These are phyloP conservation scores for Rutstroemia sp. DNA, from an alignment of 2,329 filamentous ascomycete species.

Conservation along the genomic window DNA sequence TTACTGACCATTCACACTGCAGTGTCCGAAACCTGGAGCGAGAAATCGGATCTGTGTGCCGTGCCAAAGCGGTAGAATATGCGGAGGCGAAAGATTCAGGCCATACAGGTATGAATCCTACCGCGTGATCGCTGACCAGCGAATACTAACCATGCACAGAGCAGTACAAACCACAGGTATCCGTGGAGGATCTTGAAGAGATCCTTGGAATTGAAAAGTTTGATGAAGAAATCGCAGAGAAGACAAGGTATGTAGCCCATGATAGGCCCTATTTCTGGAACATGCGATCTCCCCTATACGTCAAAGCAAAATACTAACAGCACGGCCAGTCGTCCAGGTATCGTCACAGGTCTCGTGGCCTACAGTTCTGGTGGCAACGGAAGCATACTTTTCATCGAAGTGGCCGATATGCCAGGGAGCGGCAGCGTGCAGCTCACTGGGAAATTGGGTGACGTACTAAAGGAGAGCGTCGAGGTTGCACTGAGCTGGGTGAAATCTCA, in stretches of 20 bases:
- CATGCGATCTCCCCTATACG: conserved; percentile 12
- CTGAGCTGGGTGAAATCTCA: conserved; percentile 96
- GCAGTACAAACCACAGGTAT: conserved; percentile 67
- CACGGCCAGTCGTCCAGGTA: conserved; percentile 61
- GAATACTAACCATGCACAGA: conserved; percentile 30
- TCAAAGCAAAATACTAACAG: conserved; percentile 13
- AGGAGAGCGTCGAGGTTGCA: conserved; percentile 94
- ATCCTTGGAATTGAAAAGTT: conserved; percentile 91
- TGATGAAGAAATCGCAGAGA: conserved; percentile 92
- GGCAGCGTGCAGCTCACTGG: conserved; percentile 92
- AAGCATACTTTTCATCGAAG: conserved; percentile 96
- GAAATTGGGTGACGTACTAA: conserved; percentile 92
- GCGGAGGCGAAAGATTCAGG: conserved; percentile 79
- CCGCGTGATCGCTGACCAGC: neutral
- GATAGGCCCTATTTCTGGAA: neutral
- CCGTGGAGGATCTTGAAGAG: conserved; percentile 73
- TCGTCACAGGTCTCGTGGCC: conserved; percentile 92
- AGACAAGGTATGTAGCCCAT: conserved; percentile 39
- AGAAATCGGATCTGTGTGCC: conserved; percentile 90
- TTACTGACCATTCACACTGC: conserved; percentile 4
- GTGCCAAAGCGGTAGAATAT: conserved; percentile 90
- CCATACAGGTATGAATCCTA: conserved; percentile 29
- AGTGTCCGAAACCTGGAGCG: conserved; percentile 94
- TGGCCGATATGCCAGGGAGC: conserved; percentile 91
- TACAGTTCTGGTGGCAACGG: conserved; percentile 91